A percentile compares a stretch with the other conserved stretches of the same genome.
phyloP scores from a whole-genome alignment of 345 rosid species.

The Linum usitatissimum region DNA sequence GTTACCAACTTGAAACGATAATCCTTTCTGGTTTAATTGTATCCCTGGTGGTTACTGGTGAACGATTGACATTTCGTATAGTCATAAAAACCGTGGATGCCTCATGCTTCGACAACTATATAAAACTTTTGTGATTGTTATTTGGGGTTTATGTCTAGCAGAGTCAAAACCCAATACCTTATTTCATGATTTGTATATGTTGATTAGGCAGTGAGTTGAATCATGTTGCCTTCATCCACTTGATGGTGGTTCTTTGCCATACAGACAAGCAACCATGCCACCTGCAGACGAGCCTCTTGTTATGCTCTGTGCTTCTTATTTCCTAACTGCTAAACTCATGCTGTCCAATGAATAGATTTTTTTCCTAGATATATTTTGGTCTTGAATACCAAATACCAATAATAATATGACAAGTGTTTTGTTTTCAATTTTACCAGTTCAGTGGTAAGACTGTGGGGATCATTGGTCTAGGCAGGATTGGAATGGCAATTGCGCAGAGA shows the following conservation, averaged over 20 bases:
- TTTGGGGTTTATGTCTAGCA: not conserved
- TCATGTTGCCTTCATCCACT: not conserved
- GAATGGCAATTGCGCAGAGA: conserved; percentile 47
- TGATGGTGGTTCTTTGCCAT: not conserved
- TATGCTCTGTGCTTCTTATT: not conserved
- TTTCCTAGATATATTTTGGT: not conserved
- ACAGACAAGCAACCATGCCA: not conserved
- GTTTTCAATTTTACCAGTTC: conserved; percentile 22
- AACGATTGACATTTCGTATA: too few relatives aligned
- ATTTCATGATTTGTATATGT: not conserved
- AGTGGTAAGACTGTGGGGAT: conserved; percentile 53
- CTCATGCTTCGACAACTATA: not conserved
- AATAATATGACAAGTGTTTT: not conserved
- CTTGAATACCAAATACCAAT: not conserved
- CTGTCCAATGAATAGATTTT: too few relatives aligned
- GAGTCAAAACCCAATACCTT: not conserved
- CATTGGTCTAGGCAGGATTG: conserved; percentile 52
- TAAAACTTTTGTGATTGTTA: not conserved
- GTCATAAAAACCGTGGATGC: not conserved
- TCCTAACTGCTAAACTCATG: not conserved
- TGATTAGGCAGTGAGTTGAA: not conserved
- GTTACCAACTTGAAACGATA: too few relatives aligned
- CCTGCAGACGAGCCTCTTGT: not conserved
- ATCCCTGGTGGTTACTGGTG: too few relatives aligned
- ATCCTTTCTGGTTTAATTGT: too few relatives aligned